phyloP scores from a whole-genome alignment of 257 asterid species.

The Striga asiatica region DNA sequence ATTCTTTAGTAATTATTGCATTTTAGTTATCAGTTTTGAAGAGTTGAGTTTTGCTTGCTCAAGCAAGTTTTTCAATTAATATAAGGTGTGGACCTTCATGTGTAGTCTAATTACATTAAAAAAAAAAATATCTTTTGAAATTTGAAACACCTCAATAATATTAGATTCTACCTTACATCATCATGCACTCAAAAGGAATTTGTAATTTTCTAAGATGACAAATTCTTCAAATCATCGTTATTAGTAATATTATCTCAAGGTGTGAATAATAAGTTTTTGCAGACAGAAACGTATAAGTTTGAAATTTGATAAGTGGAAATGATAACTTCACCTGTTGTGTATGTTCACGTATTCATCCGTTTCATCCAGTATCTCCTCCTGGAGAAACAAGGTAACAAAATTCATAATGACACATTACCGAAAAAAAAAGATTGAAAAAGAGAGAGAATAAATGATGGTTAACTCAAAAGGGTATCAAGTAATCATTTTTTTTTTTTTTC shows the following conservation, averaged over 20 bases:
- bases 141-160: no score
- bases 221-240: no score
- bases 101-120: background rate
- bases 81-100: background rate
- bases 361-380: conserved; percentile 99
- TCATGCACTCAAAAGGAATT: background rate
- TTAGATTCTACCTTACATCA: background rate
- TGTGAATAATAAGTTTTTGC: no score
- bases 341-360: conserved; percentile 96
- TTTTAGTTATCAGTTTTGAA: background rate
- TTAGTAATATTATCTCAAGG: no score
- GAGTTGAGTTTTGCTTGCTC: background rate
- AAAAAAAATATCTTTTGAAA: background rate
- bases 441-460: no score
- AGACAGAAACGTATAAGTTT: no score
- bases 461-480: no score
- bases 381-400: background rate
- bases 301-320: no score
- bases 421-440: no score
- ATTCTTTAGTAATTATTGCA: background rate
- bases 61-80: background rate
- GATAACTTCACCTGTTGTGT: conserved; percentile 64
- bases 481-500: no score
- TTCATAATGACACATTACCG: no score
- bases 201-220: no score